Evolutionary conservation across 1,139 yeast genomes (phyloP).

Genomic region (Nematodospora anomalae): DNA sequence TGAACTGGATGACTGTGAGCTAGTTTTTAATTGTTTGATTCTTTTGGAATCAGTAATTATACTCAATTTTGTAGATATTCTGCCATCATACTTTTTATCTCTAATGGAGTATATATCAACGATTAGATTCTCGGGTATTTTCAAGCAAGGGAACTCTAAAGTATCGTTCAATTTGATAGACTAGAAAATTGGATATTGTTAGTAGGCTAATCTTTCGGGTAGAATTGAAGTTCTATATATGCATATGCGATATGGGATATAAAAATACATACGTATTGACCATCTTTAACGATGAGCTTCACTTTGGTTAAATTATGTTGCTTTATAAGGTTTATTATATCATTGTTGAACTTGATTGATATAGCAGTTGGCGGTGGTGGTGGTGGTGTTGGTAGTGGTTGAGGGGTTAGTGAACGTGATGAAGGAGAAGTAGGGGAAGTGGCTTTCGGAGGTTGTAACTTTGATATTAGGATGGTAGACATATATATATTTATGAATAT

Average conservation of each 20-base stretch:
- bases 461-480: conserved; percentile 9
- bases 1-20: conserved; percentile 3
- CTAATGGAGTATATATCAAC: conserved; percentile 32
- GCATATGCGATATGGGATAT: too few relatives aligned
- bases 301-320: conserved; percentile 22
- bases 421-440: too few relatives aligned
- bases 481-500: neutral
- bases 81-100: conserved; percentile 26
- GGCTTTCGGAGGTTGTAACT: conserved; percentile 5
- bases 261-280: conserved; percentile 29
- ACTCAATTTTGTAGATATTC: conserved; percentile 33
- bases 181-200: conserved; percentile 14
- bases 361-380: conserved; percentile 21
- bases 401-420: too few relatives aligned
- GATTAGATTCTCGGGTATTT: conserved; percentile 37
- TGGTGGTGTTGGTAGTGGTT: neutral
- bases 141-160: conserved; percentile 33
- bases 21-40: conserved; percentile 21
- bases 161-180: conserved; percentile 32
- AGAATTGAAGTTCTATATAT: too few relatives aligned
- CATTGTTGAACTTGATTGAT: conserved; percentile 28
- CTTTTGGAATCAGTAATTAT: conserved; percentile 33
- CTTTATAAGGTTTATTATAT: conserved; percentile 20
- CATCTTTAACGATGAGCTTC: conserved; percentile 38
- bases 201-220: conserved; percentile 5